Evolutionary conservation across 2,329 filamentous ascomycete genomes (phyloP).

Genomic region (Monosporascus sp.): DNA sequence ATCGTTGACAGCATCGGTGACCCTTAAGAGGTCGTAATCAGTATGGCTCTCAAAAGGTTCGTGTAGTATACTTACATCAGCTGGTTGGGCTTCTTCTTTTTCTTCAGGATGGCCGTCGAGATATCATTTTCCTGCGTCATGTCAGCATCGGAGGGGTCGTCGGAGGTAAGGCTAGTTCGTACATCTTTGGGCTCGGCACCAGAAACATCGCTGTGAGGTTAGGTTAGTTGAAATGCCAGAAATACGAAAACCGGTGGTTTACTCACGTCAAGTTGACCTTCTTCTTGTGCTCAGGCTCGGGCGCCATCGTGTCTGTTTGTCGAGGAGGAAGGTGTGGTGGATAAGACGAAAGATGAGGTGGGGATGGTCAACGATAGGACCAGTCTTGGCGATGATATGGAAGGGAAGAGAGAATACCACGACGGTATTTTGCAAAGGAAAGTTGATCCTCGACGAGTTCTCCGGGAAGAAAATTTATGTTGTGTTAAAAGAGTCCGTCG

Average conservation of each 20-base stretch:
- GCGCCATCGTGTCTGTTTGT: constrained; percentile 57
- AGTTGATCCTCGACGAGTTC: neutral
- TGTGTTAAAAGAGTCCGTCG: neutral
- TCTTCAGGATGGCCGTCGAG: constrained; percentile 95
- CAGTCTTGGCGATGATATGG: constrained; percentile 3
- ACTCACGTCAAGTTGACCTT: constrained; percentile 80
- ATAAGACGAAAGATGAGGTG: constrained; percentile 2
- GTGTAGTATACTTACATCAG: constrained; percentile 62
- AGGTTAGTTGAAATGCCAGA: constrained; percentile 31
- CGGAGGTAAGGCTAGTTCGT: constrained; percentile 32
- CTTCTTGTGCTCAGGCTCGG: constrained; percentile 70
- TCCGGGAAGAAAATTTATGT: neutral
- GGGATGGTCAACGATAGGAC: constrained; percentile 3
- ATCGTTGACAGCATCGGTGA: constrained; percentile 97
- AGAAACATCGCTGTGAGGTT: constrained; percentile 68
- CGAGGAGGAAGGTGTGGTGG: constrained; percentile 6
- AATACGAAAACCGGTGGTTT: neutral
- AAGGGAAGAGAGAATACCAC: neutral
- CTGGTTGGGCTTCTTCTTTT: constrained; percentile 99
- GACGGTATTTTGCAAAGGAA: neutral
- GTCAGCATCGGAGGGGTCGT: constrained; percentile 17
- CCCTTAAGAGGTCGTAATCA: constrained; percentile 49
- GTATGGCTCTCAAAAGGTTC: neutral
- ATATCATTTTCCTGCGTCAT: constrained; percentile 72
- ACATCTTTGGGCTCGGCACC: constrained; percentile 84